These are phyloP conservation scores for Paecilomyces formosus DNA, from an alignment of 2,329 filamentous ascomycete genomes.

Conservation along the genomic window DNA sequence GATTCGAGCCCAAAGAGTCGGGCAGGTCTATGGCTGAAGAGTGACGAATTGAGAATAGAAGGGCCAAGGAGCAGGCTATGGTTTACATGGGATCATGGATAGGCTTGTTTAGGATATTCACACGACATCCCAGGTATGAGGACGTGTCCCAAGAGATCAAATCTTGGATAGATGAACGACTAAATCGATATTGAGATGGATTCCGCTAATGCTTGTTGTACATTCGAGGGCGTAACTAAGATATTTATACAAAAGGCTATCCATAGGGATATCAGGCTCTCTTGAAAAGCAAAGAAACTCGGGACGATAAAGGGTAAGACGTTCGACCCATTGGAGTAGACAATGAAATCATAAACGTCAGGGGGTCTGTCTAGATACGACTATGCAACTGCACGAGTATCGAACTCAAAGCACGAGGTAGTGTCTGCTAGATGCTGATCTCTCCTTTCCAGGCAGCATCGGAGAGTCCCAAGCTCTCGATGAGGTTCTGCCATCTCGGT, in stretches of 20 bases:
- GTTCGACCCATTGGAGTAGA: conserved; percentile 3
- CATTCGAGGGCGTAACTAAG: conserved; percentile 3
- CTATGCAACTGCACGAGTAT: not conserved
- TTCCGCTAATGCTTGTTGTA: conserved; percentile 3
- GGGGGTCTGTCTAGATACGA: conserved; percentile 1
- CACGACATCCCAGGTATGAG: not conserved
- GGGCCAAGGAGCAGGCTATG: not conserved
- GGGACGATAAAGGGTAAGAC: conserved; percentile 5
- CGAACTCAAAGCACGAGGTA: conserved; percentile 6
- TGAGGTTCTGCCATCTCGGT: conserved; percentile 78
- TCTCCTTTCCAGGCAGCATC: conserved; percentile 87
- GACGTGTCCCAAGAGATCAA: not conserved
- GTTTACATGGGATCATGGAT: not conserved
- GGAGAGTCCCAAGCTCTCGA: conserved; percentile 75
- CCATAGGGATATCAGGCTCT: conserved; percentile 4
- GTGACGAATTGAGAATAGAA: not conserved
- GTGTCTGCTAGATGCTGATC: conserved; percentile 58
- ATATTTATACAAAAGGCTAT: conserved; percentile 16
- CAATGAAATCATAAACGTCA: conserved; percentile 6
- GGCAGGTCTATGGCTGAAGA: not conserved
- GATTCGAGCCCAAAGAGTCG: not conserved
- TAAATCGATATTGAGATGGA: not conserved
- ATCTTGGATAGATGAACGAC: not conserved
- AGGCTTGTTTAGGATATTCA: not conserved
- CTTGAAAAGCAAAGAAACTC: conserved; percentile 2